A percentile compares a stretch with the other conserved stretches of the same genome.
Conservation (phyloP, 306 rosid genomes). For the Gastrolobium bilobum region DNA sequence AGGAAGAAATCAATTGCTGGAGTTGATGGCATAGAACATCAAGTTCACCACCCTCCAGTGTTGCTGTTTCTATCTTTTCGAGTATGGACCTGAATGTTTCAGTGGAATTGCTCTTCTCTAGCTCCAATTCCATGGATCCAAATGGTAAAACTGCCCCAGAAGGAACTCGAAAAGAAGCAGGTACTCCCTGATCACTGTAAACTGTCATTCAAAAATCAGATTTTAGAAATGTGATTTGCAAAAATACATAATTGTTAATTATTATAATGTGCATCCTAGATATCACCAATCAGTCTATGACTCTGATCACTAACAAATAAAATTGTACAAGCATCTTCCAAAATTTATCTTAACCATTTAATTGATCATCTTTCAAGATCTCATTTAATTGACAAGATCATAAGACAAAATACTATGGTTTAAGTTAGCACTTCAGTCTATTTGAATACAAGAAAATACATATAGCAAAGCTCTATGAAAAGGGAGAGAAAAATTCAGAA, state of each 20-base stretch:
- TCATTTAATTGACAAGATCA: conserved; percentile 4
- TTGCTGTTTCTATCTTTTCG: conserved; percentile 75
- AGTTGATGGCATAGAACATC: conserved; percentile 75
- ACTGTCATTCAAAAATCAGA: conserved; percentile 63
- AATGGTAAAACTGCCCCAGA: conserved; percentile 92
- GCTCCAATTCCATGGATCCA: conserved; percentile 91
- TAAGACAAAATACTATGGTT: not conserved
- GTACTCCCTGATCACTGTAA: conserved; percentile 82
- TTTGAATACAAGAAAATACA: not conserved
- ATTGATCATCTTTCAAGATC: conserved; percentile 19
- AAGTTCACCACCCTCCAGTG: conserved; percentile 74
- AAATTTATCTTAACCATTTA: not conserved
- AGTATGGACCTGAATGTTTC: conserved; percentile 71
- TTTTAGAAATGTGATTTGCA: conserved; percentile 39
- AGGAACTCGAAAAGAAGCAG: conserved; percentile 84
- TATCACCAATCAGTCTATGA: conserved; percentile 8
- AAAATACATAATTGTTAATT: conserved; percentile 41
- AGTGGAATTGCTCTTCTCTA: conserved; percentile 69
- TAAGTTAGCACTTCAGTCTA: not conserved
- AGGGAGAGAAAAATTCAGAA: not conserved
- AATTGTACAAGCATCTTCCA: conserved; percentile 3
- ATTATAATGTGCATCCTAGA: conserved; percentile 4
- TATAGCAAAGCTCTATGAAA: not conserved
- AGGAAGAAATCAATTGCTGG: conserved; percentile 81
- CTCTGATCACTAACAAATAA: conserved; percentile 10